Evolutionary conservation across 805 yeast species (phyloP), one percentile per base, ranked within the genome.

Genomic region (Pichia heedii): DNA sequence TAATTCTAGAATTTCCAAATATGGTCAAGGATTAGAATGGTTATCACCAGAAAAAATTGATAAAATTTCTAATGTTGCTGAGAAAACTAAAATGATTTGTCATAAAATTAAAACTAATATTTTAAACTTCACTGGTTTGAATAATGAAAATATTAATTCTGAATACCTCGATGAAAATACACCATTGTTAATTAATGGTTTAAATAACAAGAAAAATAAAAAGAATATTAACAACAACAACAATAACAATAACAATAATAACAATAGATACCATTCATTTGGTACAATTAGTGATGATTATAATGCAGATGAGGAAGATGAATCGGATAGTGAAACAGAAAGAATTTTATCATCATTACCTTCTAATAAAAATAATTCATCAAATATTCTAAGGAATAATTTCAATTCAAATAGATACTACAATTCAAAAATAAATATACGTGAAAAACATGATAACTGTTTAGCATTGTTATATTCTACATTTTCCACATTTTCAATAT

Each of bases 381-480:
- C 2, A 16, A 7, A 7, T 6, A 32, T 10, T 10, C 13, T n/a
- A 32, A 16, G 11, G 11, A 24, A 24, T 24, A n/a, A 24, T 24
- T 24, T 11, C 13, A 10, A 16, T 32, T 6, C 16, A 9, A 18
- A 18, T 32, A 32, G n/a, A 29, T 8, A 24, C 27, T 8, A 24
- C 7, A 24, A 29, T 15, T 12, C 18, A 13, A 11, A 29, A 15
- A 29, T 15, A 4, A 5, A 3, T 15, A 13, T 29, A 29, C 32
- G 32, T 37, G 40, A 53, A 4, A 63, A 61, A 16, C 70, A 73
- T 43, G 77, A 73, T 51, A 54, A 58, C 18, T 68, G 74, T 9
- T 45, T 74, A 27, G 53, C 71, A 1, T 67, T 73, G 36, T 49
- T 75, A n/a, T 73, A 74, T 22, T 48, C 70, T 32, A 48, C 69